Evolutionary conservation across 1,284 basidiomycete genomes (phyloP).

Genomic region (Fistulinella cinereoalba): DNA sequence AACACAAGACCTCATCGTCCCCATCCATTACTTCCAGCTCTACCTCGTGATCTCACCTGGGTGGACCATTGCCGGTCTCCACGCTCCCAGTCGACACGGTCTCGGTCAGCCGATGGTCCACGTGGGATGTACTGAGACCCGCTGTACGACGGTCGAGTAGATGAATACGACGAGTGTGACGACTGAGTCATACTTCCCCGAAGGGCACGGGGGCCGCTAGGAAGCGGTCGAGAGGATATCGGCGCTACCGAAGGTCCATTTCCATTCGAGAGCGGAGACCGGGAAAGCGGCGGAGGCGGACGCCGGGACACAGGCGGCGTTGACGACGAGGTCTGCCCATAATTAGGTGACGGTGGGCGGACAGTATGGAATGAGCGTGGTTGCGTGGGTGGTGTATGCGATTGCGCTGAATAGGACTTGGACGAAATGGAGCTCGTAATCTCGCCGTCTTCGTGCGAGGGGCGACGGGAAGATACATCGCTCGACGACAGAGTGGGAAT

Average conservation of each 20-base stretch:
- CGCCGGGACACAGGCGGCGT: constrained; percentile 25
- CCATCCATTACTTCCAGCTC: constrained; percentile 34
- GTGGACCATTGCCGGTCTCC: constrained; percentile 29
- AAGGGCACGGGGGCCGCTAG: constrained; percentile 54
- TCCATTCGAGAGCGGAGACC: constrained; percentile 25
- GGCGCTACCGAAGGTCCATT: constrained; percentile 24
- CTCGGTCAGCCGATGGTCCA: constrained; percentile 47
- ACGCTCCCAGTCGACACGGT: constrained; percentile 40
- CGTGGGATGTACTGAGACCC: constrained; percentile 33
- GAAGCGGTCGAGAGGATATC: constrained; percentile 38
- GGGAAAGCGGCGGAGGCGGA: constrained; percentile 27
- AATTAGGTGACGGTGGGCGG: constrained; percentile 26
- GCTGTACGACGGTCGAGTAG: constrained; percentile 25
- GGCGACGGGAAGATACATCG: constrained; percentile 22
- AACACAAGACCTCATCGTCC: constrained; percentile 21
- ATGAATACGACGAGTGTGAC: constrained; percentile 21
- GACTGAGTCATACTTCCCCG: constrained; percentile 33
- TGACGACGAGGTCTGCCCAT: constrained; percentile 23
- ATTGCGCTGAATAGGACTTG: constrained; percentile 36
- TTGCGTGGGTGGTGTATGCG: constrained; percentile 45
- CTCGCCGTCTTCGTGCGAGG: constrained; percentile 55
- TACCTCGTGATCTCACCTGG: constrained; percentile 27
- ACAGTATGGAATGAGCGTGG: constrained; percentile 42
- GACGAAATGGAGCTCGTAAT: constrained; percentile 40
- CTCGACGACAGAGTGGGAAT: constrained; percentile 7